Evolutionary conservation across 2,329 filamentous ascomycete species (phyloP).

Genomic region (Aureobasidium sp.): DNA sequence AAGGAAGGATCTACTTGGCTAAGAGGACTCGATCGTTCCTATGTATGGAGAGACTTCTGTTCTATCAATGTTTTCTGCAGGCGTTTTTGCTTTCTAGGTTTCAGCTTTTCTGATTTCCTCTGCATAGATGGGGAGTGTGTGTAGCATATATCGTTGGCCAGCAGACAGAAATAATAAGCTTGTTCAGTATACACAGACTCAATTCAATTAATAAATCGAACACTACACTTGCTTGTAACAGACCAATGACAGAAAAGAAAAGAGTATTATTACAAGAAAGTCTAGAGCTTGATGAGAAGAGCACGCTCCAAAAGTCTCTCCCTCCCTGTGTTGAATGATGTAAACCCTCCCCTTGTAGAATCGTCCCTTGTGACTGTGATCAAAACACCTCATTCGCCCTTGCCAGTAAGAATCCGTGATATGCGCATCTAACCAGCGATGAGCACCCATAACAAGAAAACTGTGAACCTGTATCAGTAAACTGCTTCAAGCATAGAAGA

Average conservation of each 20-base stretch:
- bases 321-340: neutral
- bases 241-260: no score
- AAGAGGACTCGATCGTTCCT: neutral
- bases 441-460: constrained; percentile 30
- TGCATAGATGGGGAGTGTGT: no score
- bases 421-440: constrained; percentile 19
- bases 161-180: no score
- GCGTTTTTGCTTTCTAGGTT: neutral
- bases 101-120: no score
- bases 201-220: no score
- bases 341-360: neutral
- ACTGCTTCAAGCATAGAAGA: neutral
- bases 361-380: neutral
- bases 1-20: neutral
- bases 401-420: neutral
- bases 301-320: no score
- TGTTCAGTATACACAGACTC: no score
- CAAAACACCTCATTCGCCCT: neutral
- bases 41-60: neutral
- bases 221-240: no score
- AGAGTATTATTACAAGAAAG: neutral
- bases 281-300: neutral
- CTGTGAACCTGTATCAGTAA: constrained; percentile 7
- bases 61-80: neutral
- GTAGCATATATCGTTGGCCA: no score